Evolutionary conservation across 2,329 filamentous ascomycete genomes (phyloP), one percentile per base, ranked within the genome.

Genomic region (Fusarium duplospermum): DNA sequence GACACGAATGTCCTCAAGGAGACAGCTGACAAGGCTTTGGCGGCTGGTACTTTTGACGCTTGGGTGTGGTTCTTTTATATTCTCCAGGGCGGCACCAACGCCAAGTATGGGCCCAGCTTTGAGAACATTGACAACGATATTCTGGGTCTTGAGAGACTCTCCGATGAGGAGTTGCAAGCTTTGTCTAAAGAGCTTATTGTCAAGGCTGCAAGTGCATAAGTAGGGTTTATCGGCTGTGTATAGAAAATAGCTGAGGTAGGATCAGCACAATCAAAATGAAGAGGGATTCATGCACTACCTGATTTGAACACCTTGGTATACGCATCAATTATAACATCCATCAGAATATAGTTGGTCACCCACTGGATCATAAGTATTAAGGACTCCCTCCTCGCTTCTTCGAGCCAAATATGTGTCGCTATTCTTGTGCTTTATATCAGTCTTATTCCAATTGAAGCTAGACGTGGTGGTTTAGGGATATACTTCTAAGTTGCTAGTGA

Each of bases 11-110:
- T 20, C 18, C 31, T 58, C 22, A 36, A 58, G 33, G 56, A 36
- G 31, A 27, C n/a, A 14, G 38, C 22, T 11, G 62, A 64, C 35
- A 29, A 57, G 35, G 62, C 62, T 16, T 36, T 64, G 35, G 52
- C 33, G 14, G 33, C 20, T 29, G 62, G 62, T 18, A 42, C n/a
- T 10, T 7, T 64, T n/a, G 62, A 64, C 6, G 47, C 20, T 22
- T 64, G 62, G 62, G 62, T 64, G n/a, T 64, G 62, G 62, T n/a
- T 64, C 62, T 40, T 40, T 33, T 64, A 64, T 10, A 45, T 64
- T 42, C 33, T 63, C 22, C 61, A 63, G 61, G 61, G 61, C 33
- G 61, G 47, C 22, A 63, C 61, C n/a, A 63, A 63, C 47, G 47
- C 35, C 24, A 56, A 56, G 47, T 63, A 63, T 27, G 61, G 61